These are phyloP conservation scores for Saccharomycopsis crataegensis DNA, from an alignment of 1,139 yeast species.

Conservation along the genomic window DNA sequence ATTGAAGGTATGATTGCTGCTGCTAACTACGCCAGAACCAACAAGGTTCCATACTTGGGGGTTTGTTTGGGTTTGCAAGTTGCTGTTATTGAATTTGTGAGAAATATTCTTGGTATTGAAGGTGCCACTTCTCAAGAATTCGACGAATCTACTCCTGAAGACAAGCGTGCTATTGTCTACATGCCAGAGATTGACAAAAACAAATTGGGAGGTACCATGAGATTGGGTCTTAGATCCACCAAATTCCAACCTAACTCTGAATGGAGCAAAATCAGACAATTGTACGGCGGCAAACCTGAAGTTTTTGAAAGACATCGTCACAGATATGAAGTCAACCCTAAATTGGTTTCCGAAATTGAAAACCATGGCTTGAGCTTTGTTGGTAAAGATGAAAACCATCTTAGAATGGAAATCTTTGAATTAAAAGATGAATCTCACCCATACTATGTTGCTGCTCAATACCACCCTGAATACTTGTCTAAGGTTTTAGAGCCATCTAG, in stretches of 20 bases:
- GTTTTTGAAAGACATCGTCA: slow-evolving; percentile 97
- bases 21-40: slow-evolving; percentile 96
- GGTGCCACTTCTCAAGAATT: slow-evolving; percentile 84
- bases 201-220: slow-evolving; percentile 98
- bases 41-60: slow-evolving; percentile 88
- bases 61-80: slow-evolving; percentile 97
- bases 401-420: slow-evolving; percentile 93
- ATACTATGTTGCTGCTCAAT: slow-evolving; percentile 91
- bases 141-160: slow-evolving; percentile 53
- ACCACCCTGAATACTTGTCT: slow-evolving; percentile 96
- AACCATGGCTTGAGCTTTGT: slow-evolving; percentile 75
- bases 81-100: slow-evolving; percentile 90
- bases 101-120: slow-evolving; percentile 65
- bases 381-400: slow-evolving; percentile 85
- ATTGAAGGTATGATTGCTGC: slow-evolving; percentile 98
- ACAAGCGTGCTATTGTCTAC: slow-evolving; percentile 76
- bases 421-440: slow-evolving; percentile 61
- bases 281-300: slow-evolving; percentile 65
- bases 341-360: slow-evolving; percentile 63
- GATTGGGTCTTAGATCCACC: slow-evolving; percentile 91
- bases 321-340: slow-evolving; percentile 94
- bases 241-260: slow-evolving; percentile 65
- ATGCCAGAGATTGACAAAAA: slow-evolving; percentile 98
- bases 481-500: slow-evolving; percentile 94
- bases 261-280: slow-evolving; percentile 65